Base-by-base conservation (phyloP, 2,329 filamentous ascomycete species). In the Neonectria sp. region DNA sequence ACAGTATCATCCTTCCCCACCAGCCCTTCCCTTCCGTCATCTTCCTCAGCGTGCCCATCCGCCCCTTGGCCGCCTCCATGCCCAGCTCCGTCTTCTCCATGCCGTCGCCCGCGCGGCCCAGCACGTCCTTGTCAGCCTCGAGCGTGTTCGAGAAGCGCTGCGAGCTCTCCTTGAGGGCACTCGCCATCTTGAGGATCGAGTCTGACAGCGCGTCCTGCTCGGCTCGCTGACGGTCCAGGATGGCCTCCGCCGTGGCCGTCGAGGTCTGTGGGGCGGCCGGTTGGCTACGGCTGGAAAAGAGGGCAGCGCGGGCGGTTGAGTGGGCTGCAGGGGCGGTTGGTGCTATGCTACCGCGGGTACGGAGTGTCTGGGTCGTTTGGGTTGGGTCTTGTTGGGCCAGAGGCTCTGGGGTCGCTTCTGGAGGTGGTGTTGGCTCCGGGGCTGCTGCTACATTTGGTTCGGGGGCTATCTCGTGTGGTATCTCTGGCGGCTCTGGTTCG, bases 11-110 rank as follows among this genome's bases (percentile, higher is more conserved):
- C 59, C 95, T 84, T 6, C 92, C 95, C 90, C 89, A 94, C 92
- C 93, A 97, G 0, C 95, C 95, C 78, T 92, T 91, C 4, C 95
- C 95, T 83, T 98, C 95, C 17, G 92, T 94, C 90, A 97, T 94
- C 59, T 87, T 87, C 73, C 89, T 86, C 77, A 98, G 80, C 75
- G 89, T 86, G 1, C 93, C 92, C 93, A 98, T 97, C 69, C 90
- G 85, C 70, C 89, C 88, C 60, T 90, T 90, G 4, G 95, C 94
- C 2, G 90, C 88, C 67, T 95, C 91, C 88, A 98, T 92, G 21
- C 91, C 91, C 52, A 86, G 82, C 66, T 92, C 90, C 74, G 92
- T 97, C 79, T 90, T 91, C 76, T 95, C 93, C 73, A 98, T 86
- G 0, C 93, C 93, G 63, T 92, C 86, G 1, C 90, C 88, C 2